A percentile compares a stretch with the other conserved stretches of the same genome.
phyloP scores from a whole-genome alignment of 2,329 filamentous ascomycete species.

The Microsporum canis region DNA sequence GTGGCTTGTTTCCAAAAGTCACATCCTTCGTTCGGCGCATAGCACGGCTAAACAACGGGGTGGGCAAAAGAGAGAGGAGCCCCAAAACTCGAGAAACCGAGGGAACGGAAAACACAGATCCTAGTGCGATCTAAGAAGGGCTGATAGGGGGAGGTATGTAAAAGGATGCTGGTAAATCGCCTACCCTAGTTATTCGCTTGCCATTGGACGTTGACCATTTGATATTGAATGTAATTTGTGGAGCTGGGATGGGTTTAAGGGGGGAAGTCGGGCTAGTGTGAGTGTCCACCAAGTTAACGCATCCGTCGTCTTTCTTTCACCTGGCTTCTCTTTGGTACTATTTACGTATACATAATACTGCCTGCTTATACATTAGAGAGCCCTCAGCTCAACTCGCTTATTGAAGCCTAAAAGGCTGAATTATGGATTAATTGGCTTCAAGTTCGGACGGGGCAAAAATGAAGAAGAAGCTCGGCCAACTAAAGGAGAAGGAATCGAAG shows the following conservation, averaged over 20 bases:
- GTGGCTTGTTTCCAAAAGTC: background rate
- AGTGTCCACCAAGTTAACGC: background rate
- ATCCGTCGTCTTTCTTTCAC: background rate
- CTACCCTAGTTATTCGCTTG: background rate
- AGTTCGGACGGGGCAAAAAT: background rate
- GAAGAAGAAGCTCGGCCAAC: background rate
- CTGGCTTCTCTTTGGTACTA: background rate
- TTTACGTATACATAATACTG: background rate
- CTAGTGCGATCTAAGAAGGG: background rate
- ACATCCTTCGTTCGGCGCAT: background rate
- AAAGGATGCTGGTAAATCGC: background rate
- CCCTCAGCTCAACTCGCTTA: background rate
- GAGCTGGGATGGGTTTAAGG: background rate
- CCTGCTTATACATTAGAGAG: background rate
- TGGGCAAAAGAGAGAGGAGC: background rate
- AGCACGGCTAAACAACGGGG: background rate
- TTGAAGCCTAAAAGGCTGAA: background rate
- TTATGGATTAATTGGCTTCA: background rate
- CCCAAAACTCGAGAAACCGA: slow-evolving; percentile 1
- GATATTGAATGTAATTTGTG: background rate
- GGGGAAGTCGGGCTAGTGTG: background rate
- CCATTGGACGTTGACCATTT: background rate
- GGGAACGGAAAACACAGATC: background rate
- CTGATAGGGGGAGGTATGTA: background rate
- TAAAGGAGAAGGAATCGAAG: background rate